Evolutionary conservation across 2,329 filamentous ascomycete genomes (phyloP), one percentile per base, ranked within the genome.

Genomic region (Aureobasidium musti): DNA sequence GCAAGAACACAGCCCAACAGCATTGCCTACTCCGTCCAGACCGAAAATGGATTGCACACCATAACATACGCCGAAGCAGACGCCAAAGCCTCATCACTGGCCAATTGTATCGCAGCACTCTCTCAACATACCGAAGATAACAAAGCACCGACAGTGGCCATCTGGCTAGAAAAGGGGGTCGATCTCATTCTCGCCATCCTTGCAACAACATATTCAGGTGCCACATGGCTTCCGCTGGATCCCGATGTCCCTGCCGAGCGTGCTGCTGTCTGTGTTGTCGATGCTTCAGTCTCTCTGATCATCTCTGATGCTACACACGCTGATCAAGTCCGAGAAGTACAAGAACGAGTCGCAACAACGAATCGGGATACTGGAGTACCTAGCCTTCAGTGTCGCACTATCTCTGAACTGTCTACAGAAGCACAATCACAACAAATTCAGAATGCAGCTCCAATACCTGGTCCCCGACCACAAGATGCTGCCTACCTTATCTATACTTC

Each of bases 401-500:
- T 43, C 7, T 28, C 37, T 28, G n/a, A 43, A 28, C n/a, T 57
- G 37, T 11, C 17, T 28, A 6, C 5, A 28, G 53, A 57, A 30
- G 37, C 35, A 43, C 21, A 28, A 57, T 5, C 35, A 41, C 21
- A 13, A 30, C 53, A 41, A 28, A 19, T 21, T 5, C 30, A n/a
- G 3, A 13, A 8, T 23, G 21, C 33, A 8, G 35, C 53, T 23
- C 7, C 23, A n/a, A 8, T 43, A 1, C 8, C 21, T 43, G 53
- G 53, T 10, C 53, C 53, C n/a, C 53, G 23, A 41, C 53, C 53
- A 17, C 35, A 28, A n/a, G 53, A 57, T 57, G 53, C 53, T 28
- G 53, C 53, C 21, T 57, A 57, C 35, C 53, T 57, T 37, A 57
- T 96, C 0, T 96, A 96, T 75, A 96, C 92, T 0, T 94, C 90